Percentiles rank a stretch among this genome's conserved stretches.
phyloP scores from a whole-genome alignment of 2,329 filamentous ascomycete species.

The Hymenoscyphus linearis region DNA sequence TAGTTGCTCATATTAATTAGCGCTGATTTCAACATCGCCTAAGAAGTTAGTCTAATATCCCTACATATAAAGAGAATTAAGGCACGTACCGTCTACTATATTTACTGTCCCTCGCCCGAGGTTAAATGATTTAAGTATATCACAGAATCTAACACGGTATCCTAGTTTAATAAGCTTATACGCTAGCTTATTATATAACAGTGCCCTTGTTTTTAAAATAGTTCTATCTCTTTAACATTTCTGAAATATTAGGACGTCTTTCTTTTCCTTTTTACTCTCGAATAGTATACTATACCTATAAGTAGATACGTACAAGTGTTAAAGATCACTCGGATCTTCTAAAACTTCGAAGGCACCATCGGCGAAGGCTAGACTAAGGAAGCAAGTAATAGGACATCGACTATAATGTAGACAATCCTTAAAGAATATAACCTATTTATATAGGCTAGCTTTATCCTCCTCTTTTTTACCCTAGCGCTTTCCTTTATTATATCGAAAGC shows the following conservation, averaged over 20 bases:
- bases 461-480: neutral
- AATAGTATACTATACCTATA: neutral
- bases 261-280: neutral
- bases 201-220: neutral
- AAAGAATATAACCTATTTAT: neutral
- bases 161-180: conserved; percentile 2
- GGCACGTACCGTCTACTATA: neutral
- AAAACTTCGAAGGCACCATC: neutral
- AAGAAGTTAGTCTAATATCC: neutral
- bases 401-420: neutral
- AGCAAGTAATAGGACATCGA: neutral
- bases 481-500: neutral
- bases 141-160: neutral
- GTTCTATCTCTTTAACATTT: neutral
- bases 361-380: neutral
- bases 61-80: neutral
- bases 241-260: neutral
- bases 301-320: neutral
- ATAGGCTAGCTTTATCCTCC: neutral
- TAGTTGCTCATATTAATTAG: neutral
- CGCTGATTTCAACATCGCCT: neutral
- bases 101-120: neutral
- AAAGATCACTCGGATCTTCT: neutral
- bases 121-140: neutral
- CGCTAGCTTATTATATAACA: neutral